These are phyloP conservation scores for Curvularia lunata DNA, from an alignment of 2,329 filamentous ascomycete genomes.

Conservation along the genomic window DNA sequence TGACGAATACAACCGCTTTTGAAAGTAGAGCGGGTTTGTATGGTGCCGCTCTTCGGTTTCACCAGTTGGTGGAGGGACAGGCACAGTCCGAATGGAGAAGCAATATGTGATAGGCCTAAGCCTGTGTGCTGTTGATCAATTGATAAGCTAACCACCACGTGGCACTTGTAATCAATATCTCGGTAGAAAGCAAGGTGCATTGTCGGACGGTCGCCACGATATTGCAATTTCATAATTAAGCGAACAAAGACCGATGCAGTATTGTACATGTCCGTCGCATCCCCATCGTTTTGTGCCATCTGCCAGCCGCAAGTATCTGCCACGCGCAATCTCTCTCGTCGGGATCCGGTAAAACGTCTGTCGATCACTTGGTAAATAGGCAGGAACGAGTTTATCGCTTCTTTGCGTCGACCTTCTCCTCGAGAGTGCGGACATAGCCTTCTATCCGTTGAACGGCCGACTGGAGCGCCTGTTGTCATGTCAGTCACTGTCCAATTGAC, in stretches of 20 bases:
- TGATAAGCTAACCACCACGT: neutral
- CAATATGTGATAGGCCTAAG: neutral
- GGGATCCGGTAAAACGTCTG: neutral
- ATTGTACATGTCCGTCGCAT: conserved; percentile 10
- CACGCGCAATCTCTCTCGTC: neutral
- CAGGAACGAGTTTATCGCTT: conserved; percentile 18
- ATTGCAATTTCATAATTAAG: conserved; percentile 5
- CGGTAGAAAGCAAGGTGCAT: neutral
- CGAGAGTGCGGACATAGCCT: conserved; percentile 79
- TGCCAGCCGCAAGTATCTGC: neutral
- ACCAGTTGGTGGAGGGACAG: no score
- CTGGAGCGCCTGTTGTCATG: conserved; percentile 70
- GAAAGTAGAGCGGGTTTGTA: no score
- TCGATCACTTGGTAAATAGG: neutral
- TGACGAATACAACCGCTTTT: no score
- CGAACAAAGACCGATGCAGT: conserved; percentile 7
- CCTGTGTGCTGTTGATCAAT: neutral
- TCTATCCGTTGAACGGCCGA: conserved; percentile 84
- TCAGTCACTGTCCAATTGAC: conserved; percentile 21
- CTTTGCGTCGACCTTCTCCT: conserved; percentile 73
- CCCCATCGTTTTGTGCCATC: neutral
- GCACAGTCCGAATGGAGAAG: neutral
- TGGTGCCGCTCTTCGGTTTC: no score
- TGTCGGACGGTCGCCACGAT: neutral
- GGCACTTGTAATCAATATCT: neutral